Evolutionary conservation across 2,329 filamentous ascomycete genomes (phyloP), one percentile per base, ranked within the genome.

Genomic region (Annulohypoxylon truncatum): DNA sequence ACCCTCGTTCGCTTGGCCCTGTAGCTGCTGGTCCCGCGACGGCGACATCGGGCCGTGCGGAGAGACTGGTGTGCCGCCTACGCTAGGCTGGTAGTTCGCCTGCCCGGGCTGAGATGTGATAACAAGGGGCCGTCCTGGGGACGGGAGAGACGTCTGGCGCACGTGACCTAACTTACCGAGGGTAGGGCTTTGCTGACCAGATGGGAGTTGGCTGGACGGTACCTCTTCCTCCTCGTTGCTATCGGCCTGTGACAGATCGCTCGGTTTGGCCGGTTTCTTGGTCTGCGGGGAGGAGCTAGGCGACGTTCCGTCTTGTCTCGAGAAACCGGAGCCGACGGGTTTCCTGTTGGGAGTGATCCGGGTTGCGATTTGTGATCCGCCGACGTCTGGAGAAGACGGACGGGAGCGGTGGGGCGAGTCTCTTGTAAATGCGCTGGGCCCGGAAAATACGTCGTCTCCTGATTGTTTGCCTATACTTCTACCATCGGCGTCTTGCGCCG

Each of bases 331-430:
- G 3, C 72, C 75, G 12, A 77, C 74, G 3, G 76, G 76, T 44
- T 77, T 77, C 35, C 76, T 72, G 18, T 64, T 74, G 5, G 75
- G 76, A 1, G 75, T 68, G 4, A 47, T 48, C 0, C 72, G 72
- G 29, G 66, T 52, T n/a, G 59, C 54, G 3, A 38, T 26, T 1
- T 70, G 61, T 1, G 70, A 47, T 3, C 60, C 70, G 8, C 61
- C 59, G 8, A 57, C 50, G 15, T 76, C 75, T 20, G 68, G 67
- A 1, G 72, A 72, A 1, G 68, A 67, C 29, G 66, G 66, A 3
- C 67, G 62, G 7, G 44, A 48, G 12, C 13, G 44, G 44, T 24
- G 50, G 6, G 50, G 33, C 31, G 44, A 40, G n/a, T 50, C 42
- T n/a, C 44, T 28, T 18, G 72, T 68, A 50, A 63, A 31, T 33